A percentile compares a stretch with the other conserved stretches of the same genome.
Conservation (phyloP, 495 filamentous ascomycete genomes). For the Neurospora tetraspora region DNA sequence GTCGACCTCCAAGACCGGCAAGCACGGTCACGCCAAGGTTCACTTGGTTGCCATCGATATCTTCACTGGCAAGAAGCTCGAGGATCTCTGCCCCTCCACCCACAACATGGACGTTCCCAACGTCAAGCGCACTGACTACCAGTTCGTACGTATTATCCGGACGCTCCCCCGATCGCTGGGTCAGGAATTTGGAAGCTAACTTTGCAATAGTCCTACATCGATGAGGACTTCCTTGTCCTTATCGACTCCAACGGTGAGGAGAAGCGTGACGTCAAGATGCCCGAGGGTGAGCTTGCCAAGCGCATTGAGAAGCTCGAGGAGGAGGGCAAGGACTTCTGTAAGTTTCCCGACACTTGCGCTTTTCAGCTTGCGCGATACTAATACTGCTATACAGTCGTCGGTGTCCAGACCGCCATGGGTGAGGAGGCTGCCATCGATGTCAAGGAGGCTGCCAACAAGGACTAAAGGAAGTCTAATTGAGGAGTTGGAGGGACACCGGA, state of each 20-base stretch:
- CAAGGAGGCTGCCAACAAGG: slow-evolving; percentile 65
- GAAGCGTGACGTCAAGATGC: slow-evolving; percentile 93
- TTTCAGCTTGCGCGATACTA: slow-evolving; percentile 7
- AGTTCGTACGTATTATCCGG: slow-evolving; percentile 58
- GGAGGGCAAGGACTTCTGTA: slow-evolving; percentile 69
- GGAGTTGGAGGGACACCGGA: slow-evolving; percentile 8
- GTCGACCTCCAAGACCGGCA: slow-evolving; percentile 99
- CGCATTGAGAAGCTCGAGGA: slow-evolving; percentile 61
- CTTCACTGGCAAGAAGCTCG: slow-evolving; percentile 98
- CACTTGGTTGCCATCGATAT: slow-evolving; percentile 95
- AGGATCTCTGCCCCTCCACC: slow-evolving; percentile 98
- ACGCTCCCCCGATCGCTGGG: background rate
- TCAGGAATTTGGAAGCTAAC: slow-evolving; percentile 2
- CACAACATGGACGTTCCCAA: slow-evolving; percentile 99
- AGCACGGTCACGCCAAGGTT: slow-evolving; percentile 99
- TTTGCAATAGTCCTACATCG: slow-evolving; percentile 46
- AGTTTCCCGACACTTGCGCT: slow-evolving; percentile 30
- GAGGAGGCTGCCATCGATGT: slow-evolving; percentile 87
- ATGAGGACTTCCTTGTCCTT: slow-evolving; percentile 85
- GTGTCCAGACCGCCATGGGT: slow-evolving; percentile 88
- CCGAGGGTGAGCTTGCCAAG: slow-evolving; percentile 77
- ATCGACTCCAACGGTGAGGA: slow-evolving; percentile 70
- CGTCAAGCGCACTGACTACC: slow-evolving; percentile 81
- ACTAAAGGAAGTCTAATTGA: slow-evolving; percentile 2
- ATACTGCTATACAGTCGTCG: slow-evolving; percentile 54